These are phyloP conservation scores for Exophiala xenobiotica DNA, from an alignment of 2,329 filamentous ascomycete genomes.

Conservation along the genomic window DNA sequence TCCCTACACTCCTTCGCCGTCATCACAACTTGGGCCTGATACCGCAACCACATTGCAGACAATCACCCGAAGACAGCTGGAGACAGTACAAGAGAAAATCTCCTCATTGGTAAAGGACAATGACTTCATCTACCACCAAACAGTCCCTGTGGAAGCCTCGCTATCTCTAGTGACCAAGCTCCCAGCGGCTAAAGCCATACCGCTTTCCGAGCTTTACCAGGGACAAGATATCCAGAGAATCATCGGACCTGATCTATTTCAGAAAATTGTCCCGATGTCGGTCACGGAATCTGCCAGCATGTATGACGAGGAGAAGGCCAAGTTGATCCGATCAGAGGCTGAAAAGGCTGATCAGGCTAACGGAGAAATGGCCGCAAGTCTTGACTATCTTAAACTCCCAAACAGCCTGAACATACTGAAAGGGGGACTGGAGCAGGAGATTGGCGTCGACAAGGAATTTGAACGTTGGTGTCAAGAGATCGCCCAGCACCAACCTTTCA, in stretches of 20 bases:
- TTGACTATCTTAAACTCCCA: constrained; percentile 90
- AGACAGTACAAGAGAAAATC: constrained; percentile 78
- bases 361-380: constrained; percentile 89
- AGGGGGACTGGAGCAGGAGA: constrained; percentile 86
- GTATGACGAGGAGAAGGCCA: constrained; percentile 98
- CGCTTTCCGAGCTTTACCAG: constrained; percentile 92
- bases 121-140: constrained; percentile 97
- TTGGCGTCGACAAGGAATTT: constrained; percentile 86
- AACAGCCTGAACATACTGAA: constrained; percentile 88
- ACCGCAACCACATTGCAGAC: constrained; percentile 73
- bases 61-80: constrained; percentile 76
- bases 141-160: constrained; percentile 79
- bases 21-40: constrained; percentile 80
- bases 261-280: constrained; percentile 92
- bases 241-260: constrained; percentile 93
- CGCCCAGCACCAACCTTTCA: constrained; percentile 77
- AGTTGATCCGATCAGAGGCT: constrained; percentile 87
- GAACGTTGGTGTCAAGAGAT: constrained; percentile 91
- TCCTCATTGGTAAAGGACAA: constrained; percentile 82
- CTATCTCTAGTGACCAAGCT: constrained; percentile 82
- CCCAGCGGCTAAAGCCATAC: constrained; percentile 93
- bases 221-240: constrained; percentile 97
- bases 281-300: constrained; percentile 95
- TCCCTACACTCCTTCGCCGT: constrained; percentile 73
- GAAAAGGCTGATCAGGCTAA: constrained; percentile 92